Percentiles rank a stretch among this genome's conserved stretches.
Conservation (phyloP, 768 basidiomycete genomes). For the Calvatia gigantea region DNA sequence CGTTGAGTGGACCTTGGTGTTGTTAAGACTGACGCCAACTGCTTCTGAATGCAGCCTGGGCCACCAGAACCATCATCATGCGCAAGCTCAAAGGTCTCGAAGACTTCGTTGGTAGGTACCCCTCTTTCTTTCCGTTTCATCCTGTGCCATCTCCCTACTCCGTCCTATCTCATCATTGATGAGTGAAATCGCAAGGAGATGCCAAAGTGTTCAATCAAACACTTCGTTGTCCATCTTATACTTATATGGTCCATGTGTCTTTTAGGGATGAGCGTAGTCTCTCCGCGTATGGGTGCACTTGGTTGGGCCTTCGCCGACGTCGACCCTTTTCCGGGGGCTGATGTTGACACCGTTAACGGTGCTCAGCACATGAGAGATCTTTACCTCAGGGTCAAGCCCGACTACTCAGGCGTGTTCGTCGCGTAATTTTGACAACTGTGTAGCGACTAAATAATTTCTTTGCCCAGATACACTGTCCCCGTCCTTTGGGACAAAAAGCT, state of each 20-base stretch:
- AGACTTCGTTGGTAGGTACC: conserved; percentile 65
- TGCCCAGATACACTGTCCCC: conserved; percentile 75
- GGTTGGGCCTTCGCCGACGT: conserved; percentile 87
- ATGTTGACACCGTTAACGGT: conserved; percentile 70
- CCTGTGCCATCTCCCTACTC: background rate
- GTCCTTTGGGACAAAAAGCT: conserved; percentile 91
- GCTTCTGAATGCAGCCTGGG: conserved; percentile 70
- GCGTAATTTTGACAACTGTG: background rate
- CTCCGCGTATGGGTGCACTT: conserved; percentile 76
- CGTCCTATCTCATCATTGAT: no score
- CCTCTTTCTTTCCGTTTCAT: background rate
- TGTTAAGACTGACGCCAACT: conserved; percentile 1
- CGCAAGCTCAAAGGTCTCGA: conserved; percentile 93
- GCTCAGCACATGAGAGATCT: conserved; percentile 77
- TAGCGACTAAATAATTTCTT: background rate
- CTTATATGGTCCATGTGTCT: conserved; percentile 5
- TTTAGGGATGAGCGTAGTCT: conserved; percentile 75
- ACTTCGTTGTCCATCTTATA: no score
- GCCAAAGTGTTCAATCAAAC: no score
- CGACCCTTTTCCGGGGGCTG: conserved; percentile 67
- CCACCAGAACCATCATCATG: conserved; percentile 84
- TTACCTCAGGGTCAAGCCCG: conserved; percentile 71
- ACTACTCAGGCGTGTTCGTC: conserved; percentile 65
- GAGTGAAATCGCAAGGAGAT: no score
- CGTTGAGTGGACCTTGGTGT: conserved; percentile 20